These are phyloP conservation scores for Nepenthes mirabilis DNA, from an alignment of 148 eudicot species.

Conservation along the genomic window DNA sequence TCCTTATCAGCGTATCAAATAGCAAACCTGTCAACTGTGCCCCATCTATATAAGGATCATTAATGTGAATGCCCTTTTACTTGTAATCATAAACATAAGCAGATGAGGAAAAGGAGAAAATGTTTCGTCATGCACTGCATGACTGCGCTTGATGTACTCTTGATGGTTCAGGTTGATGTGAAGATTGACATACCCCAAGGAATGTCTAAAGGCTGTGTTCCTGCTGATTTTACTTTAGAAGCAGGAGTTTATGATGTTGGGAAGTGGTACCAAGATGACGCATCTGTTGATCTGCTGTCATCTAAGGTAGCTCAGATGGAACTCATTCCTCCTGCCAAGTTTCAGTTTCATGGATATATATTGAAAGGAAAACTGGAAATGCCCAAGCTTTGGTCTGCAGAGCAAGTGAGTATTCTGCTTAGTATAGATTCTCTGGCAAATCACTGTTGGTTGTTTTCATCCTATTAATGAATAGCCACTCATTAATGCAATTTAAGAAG, in stretches of 20 bases:
- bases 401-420: slow-evolving; percentile 38
- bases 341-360: slow-evolving; percentile 57
- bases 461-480: too few relatives aligned
- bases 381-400: slow-evolving; percentile 95
- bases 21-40: too few relatives aligned
- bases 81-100: too few relatives aligned
- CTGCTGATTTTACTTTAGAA: slow-evolving; percentile 51
- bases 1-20: too few relatives aligned
- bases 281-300: slow-evolving; percentile 36
- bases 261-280: slow-evolving; percentile 30
- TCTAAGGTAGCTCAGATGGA: slow-evolving; percentile 45
- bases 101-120: too few relatives aligned
- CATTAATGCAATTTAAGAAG: too few relatives aligned
- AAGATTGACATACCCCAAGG: slow-evolving; percentile 58
- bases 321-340: slow-evolving; percentile 27
- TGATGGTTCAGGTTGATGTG: slow-evolving; percentile 66
- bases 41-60: too few relatives aligned
- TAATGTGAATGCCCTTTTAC: too few relatives aligned
- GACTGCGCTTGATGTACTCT: not conserved
- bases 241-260: slow-evolving; percentile 57
- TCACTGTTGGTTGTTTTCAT: not conserved
- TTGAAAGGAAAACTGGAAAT: slow-evolving; percentile 50
- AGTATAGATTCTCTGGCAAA: not conserved
- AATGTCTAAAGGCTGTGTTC: slow-evolving; percentile 29
- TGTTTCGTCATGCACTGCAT: not conserved